These are phyloP conservation scores for Penicillium sp. DNA, from an alignment of 2,329 filamentous ascomycete genomes.

Conservation along the genomic window DNA sequence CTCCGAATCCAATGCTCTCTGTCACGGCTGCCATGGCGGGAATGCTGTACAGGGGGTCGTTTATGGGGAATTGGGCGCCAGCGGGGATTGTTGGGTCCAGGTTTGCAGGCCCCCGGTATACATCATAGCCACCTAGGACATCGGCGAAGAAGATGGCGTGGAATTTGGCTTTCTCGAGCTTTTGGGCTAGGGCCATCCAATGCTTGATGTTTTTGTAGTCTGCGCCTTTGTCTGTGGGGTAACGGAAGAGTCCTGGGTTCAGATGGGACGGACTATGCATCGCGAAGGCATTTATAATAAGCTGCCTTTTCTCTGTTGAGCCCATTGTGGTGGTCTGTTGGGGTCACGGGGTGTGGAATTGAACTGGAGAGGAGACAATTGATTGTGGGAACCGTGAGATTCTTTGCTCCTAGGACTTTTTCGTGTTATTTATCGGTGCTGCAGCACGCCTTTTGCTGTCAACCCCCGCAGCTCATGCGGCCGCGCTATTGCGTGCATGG, in stretches of 20 bases:
- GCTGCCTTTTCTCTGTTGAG: constrained; percentile 31
- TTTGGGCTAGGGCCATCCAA: constrained; percentile 51
- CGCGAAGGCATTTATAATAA: constrained; percentile 51
- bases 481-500: constrained; percentile 12
- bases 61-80: constrained; percentile 46
- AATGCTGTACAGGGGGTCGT: constrained; percentile 44
- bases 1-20: constrained; percentile 51
- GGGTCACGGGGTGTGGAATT: neutral
- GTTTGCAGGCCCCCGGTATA: constrained; percentile 46
- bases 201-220: constrained; percentile 46
- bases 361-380: neutral
- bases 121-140: constrained; percentile 50
- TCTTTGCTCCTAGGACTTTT: neutral
- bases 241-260: constrained; percentile 44
- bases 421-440: constrained; percentile 11
- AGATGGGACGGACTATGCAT: constrained; percentile 51
- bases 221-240: constrained; percentile 37
- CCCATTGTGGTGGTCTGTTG: constrained; percentile 8
- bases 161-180: constrained; percentile 51
- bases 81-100: constrained; percentile 40
- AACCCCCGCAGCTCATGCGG: constrained; percentile 13
- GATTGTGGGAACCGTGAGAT: neutral
- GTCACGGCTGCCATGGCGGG: constrained; percentile 51
- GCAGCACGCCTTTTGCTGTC: constrained; percentile 1
- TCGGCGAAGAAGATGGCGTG: constrained; percentile 56